phyloP scores from a whole-genome alignment of 2,329 filamentous ascomycete genomes.

The Fusarium lateritium region DNA sequence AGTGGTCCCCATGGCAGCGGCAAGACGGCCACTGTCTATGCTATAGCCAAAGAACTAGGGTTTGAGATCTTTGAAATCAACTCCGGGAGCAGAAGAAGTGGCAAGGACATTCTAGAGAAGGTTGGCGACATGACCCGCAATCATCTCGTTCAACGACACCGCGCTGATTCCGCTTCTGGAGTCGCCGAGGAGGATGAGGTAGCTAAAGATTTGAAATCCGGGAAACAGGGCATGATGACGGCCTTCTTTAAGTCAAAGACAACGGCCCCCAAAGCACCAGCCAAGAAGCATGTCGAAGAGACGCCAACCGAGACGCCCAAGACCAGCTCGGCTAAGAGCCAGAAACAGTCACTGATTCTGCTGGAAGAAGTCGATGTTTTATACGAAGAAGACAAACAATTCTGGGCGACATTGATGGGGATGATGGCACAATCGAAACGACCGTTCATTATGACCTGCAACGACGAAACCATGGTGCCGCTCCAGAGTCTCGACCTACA shows the following conservation, averaged over 20 bases:
- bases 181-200: conserved; percentile 51
- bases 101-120: conserved; percentile 90
- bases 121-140: conserved; percentile 98
- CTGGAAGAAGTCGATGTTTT: conserved; percentile 94
- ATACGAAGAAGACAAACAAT: conserved; percentile 95
- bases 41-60: conserved; percentile 89
- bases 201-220: conserved; percentile 71
- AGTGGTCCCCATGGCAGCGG: conserved; percentile 92
- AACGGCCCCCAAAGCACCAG: conserved; percentile 43
- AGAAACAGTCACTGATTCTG: conserved; percentile 95
- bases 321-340: conserved; percentile 62
- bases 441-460: conserved; percentile 96
- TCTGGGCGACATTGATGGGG: conserved; percentile 86
- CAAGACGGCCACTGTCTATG: conserved; percentile 93
- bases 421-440: conserved; percentile 89
- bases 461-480: conserved; percentile 87
- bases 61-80: conserved; percentile 98
- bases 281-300: conserved; percentile 50
- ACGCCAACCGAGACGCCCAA: conserved; percentile 50
- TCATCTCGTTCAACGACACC: conserved; percentile 79
- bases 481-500: conserved; percentile 82
- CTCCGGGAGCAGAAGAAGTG: conserved; percentile 83
- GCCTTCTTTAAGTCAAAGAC: conserved; percentile 80
- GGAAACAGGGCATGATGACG: conserved; percentile 83
- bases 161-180: conserved; percentile 51